Evolutionary conservation across 2,329 filamentous ascomycete genomes (phyloP).

Genomic region (Colletotrichum destructivum): DNA sequence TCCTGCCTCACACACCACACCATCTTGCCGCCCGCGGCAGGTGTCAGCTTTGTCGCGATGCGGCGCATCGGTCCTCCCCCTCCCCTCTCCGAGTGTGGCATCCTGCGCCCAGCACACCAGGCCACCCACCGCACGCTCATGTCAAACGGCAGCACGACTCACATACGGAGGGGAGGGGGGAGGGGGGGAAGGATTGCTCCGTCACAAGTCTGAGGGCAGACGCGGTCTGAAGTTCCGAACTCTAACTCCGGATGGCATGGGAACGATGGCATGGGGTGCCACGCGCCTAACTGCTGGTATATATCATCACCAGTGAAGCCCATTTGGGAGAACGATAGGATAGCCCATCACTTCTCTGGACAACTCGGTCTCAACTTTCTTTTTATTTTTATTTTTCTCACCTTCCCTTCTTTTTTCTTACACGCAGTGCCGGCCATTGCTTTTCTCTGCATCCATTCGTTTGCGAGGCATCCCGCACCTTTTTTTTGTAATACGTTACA

Average conservation of each 20-base stretch:
- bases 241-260: slow-evolving; percentile 31
- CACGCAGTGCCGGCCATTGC: slow-evolving; percentile 39
- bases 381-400: slow-evolving; percentile 11
- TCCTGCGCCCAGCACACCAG: slow-evolving; percentile 20
- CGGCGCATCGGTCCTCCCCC: neutral
- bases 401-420: too few relatives aligned
- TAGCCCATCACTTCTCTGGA: slow-evolving; percentile 3
- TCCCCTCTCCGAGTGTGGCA: neutral
- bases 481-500: slow-evolving; percentile 1
- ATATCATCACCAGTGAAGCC: slow-evolving; percentile 5
- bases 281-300: neutral
- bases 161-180: neutral
- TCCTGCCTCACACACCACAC: slow-evolving; percentile 15
- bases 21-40: neutral
- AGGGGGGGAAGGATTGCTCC: neutral
- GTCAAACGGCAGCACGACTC: slow-evolving; percentile 6
- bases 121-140: slow-evolving; percentile 1
- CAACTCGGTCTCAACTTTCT: slow-evolving; percentile 6
- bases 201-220: slow-evolving; percentile 30
- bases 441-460: slow-evolving; percentile 33
- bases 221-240: slow-evolving; percentile 33
- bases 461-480: neutral
- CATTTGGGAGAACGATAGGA: accelerated
- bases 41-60: slow-evolving; percentile 26
- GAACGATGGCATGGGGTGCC: neutral